Evolutionary conservation across 2,329 filamentous ascomycete species (phyloP).

Genomic region (Pezicula rhizophila): DNA sequence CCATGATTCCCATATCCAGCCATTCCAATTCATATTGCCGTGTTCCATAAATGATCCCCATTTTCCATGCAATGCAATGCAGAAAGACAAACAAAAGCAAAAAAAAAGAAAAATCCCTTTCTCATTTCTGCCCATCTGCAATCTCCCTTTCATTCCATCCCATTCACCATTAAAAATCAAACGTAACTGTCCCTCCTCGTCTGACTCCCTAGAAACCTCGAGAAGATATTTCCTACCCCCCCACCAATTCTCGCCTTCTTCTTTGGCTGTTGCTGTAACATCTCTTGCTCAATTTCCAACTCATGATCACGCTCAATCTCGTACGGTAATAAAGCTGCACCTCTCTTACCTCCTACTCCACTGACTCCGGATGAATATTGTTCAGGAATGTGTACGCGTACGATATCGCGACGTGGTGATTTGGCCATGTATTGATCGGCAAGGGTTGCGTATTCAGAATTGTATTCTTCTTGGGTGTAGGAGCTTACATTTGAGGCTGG

Average conservation of each 20-base stretch:
- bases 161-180: background rate
- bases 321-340: slow-evolving; percentile 19
- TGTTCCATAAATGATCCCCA: too few relatives aligned
- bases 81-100: background rate
- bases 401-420: slow-evolving; percentile 17
- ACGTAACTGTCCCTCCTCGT: slow-evolving; percentile 1
- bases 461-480: slow-evolving; percentile 18
- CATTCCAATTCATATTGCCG: too few relatives aligned
- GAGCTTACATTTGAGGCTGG: slow-evolving; percentile 28
- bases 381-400: slow-evolving; percentile 20
- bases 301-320: slow-evolving; percentile 20
- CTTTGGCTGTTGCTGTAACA: slow-evolving; percentile 7
- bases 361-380: slow-evolving; percentile 11
- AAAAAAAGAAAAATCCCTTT: background rate
- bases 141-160: too few relatives aligned
- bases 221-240: slow-evolving; percentile 16
- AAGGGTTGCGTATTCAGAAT: slow-evolving; percentile 6
- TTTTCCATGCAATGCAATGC: background rate
- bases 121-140: too few relatives aligned
- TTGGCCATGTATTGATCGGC: slow-evolving; percentile 6
- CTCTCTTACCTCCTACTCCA: slow-evolving; percentile 4
- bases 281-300: slow-evolving; percentile 10
- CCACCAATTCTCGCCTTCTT: slow-evolving; percentile 19
- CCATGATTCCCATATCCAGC: too few relatives aligned
- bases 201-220: slow-evolving; percentile 15